phyloP scores from a whole-genome alignment of 176 grass and related monocot species.

The Bothriochloa decipiens region DNA sequence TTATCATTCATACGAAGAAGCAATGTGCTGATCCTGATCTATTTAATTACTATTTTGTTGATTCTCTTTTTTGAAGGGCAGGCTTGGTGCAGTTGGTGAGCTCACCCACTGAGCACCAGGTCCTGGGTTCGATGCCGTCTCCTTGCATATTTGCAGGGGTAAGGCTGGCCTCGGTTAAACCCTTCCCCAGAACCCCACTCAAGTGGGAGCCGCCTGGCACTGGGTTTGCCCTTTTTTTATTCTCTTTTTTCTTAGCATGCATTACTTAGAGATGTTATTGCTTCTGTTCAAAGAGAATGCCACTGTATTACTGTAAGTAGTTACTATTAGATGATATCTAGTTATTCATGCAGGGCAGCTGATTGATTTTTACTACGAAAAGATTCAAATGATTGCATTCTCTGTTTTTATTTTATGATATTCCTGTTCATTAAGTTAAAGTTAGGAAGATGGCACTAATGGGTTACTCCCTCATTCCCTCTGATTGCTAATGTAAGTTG shows the following conservation, averaged over 20 bases:
- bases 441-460: background rate
- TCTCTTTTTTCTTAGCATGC: background rate
- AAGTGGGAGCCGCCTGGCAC: too few species aligned
- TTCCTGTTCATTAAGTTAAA: background rate
- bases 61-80: conserved; percentile 14
- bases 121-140: too few species aligned
- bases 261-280: background rate
- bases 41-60: background rate
- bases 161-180: too few species aligned
- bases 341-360: background rate
- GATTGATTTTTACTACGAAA: background rate
- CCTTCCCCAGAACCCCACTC: too few species aligned
- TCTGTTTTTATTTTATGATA: background rate
- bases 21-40: background rate
- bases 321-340: conserved; percentile 11
- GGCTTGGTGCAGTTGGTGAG: too few species aligned
- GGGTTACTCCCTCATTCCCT: background rate
- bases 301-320: background rate
- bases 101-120: too few species aligned
- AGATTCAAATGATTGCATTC: background rate
- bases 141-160: too few species aligned
- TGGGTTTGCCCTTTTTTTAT: too few species aligned
- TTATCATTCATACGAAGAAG: background rate
- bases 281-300: conserved; percentile 5
- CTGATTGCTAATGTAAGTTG: background rate